phyloP scores from a whole-genome alignment of 2,329 filamentous ascomycete genomes.

The Botrytis tulipae region DNA sequence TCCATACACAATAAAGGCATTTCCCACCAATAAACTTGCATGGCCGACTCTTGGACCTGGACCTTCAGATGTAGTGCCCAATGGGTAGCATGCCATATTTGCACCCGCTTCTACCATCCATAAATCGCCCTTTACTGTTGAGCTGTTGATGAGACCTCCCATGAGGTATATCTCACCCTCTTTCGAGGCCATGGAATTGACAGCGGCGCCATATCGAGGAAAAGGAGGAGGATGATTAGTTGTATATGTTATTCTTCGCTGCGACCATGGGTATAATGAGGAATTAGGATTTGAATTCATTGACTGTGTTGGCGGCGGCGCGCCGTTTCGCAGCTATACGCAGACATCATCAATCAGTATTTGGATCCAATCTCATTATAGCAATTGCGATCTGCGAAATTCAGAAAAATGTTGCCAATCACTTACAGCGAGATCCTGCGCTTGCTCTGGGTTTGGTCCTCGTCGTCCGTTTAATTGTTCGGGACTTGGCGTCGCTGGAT shows the following conservation, averaged over 20 bases:
- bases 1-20: conserved; percentile 98
- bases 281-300: conserved; percentile 59
- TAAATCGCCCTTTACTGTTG: conserved; percentile 92
- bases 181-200: conserved; percentile 89
- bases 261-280: conserved; percentile 94
- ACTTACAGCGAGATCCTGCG: conserved; percentile 44
- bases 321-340: conserved; percentile 54
- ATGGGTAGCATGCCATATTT: conserved; percentile 85
- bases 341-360: conserved; percentile 21
- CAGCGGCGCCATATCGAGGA: conserved; percentile 92
- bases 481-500: conserved; percentile 36
- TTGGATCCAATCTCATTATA: conserved; percentile 1
- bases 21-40: conserved; percentile 89
- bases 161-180: conserved; percentile 97
- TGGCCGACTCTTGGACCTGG: conserved; percentile 94
- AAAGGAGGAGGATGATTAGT: conserved; percentile 82
- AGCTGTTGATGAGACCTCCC: conserved; percentile 92
- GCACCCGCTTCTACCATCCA: conserved; percentile 96
- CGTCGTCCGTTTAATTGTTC: conserved; percentile 56
- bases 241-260: conserved; percentile 82
- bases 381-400: conserved; percentile 15
- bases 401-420: neutral
- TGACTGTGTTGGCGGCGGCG: conserved; percentile 37
- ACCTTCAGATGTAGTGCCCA: conserved; percentile 88
- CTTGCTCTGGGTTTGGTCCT: conserved; percentile 42